Evolutionary conservation across 257 asterid genomes (phyloP).

Genomic region (Solanum pinnatisectum): DNA sequence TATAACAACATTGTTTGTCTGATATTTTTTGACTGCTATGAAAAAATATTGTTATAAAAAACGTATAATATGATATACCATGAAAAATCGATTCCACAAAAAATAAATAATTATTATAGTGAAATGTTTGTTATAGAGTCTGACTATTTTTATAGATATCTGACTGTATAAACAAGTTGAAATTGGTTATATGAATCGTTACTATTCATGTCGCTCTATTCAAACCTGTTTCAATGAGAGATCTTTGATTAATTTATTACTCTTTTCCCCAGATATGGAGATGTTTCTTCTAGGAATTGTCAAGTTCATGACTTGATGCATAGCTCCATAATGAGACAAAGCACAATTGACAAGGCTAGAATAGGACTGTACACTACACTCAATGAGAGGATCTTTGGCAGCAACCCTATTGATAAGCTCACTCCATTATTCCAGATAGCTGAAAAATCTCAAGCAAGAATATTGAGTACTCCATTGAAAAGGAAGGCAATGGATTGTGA

Average conservation of each 20-base stretch:
- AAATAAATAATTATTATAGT: not conserved
- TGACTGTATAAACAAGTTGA: not conserved
- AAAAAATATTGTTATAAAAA: too few relatives aligned
- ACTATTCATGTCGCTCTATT: not conserved
- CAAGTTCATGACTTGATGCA: constrained; percentile 32
- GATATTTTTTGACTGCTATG: not conserved
- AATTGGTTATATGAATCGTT: not conserved
- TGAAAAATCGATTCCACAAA: not conserved
- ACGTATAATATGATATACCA: not conserved
- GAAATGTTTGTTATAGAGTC: not conserved
- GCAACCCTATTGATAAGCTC: not conserved
- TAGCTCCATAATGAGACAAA: constrained; percentile 8
- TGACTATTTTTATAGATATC: not conserved
- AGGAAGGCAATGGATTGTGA: constrained; percentile 28
- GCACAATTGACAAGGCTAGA: constrained; percentile 15
- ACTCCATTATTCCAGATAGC: not conserved
- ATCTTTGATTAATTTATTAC: not conserved
- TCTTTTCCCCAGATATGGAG: constrained; percentile 34
- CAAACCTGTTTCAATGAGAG: not conserved
- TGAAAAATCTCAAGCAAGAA: not conserved
- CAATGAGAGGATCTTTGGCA: not conserved
- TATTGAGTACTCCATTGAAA: constrained; percentile 9
- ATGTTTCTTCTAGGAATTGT: constrained; percentile 14
- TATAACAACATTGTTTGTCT: not conserved
- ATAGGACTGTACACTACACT: not conserved